Conservation (phyloP, 78 protist genomes). For the Pelomyxa schiedti region DNA sequence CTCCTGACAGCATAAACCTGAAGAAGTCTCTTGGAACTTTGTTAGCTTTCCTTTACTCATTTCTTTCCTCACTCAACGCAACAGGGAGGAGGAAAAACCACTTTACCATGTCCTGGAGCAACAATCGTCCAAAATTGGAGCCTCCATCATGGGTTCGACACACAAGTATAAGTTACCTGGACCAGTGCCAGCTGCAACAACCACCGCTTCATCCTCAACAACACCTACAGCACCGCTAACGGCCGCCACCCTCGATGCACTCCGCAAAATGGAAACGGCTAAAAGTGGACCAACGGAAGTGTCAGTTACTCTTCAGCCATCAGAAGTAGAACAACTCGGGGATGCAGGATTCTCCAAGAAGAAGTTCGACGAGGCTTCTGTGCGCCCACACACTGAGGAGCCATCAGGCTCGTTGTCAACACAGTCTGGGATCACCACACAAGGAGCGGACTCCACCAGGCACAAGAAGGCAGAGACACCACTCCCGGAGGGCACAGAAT, state of each 20-base stretch:
- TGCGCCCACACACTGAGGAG: no score
- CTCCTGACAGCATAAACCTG: slow-evolving; percentile 24
- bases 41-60: slow-evolving; percentile 16
- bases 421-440: background rate
- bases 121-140: background rate
- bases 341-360: slow-evolving; percentile 17
- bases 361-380: slow-evolving; percentile 55
- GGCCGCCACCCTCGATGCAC: slow-evolving; percentile 25
- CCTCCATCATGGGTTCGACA: slow-evolving; percentile 45
- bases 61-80: no score
- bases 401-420: background rate
- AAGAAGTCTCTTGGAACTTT: slow-evolving; percentile 35
- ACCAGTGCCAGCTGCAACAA: slow-evolving; percentile 3
- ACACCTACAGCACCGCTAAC: no score
- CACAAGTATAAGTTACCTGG: slow-evolving; percentile 25
- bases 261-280: no score
- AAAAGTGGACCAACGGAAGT: background rate
- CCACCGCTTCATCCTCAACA: no score
- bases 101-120: slow-evolving; percentile 6
- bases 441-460: slow-evolving; percentile 2
- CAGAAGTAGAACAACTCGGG: slow-evolving; percentile 24
- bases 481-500: slow-evolving; percentile 15
- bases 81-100: background rate
- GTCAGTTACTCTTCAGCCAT: slow-evolving; percentile 24
- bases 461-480: background rate